phyloP scores from a whole-genome alignment of 257 asterid genomes.

The Buddleja alternifolia region DNA sequence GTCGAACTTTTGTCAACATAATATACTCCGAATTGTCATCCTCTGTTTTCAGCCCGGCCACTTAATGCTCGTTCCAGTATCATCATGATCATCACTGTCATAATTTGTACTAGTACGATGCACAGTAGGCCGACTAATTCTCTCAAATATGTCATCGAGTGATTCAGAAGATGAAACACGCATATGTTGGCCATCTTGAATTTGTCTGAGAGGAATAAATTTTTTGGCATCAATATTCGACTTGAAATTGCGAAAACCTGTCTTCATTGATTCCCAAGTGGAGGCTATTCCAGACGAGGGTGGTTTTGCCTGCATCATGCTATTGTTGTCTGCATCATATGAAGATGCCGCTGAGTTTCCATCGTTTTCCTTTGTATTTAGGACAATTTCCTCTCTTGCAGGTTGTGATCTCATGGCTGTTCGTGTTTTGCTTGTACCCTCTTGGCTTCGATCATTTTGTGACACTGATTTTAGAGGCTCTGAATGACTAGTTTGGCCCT shows the following conservation, averaged over 20 bases:
- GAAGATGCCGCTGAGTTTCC: slow-evolving; percentile 21
- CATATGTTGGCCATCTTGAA: slow-evolving; percentile 37
- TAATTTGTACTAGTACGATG: slow-evolving; percentile 28
- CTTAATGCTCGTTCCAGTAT: slow-evolving; percentile 26
- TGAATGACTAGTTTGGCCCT: slow-evolving; percentile 35
- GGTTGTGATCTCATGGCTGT: slow-evolving; percentile 37
- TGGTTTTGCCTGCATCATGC: slow-evolving; percentile 30
- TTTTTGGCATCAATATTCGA: slow-evolving; percentile 52
- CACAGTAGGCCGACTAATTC: slow-evolving; percentile 45
- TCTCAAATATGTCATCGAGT: slow-evolving; percentile 65
- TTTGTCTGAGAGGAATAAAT: slow-evolving; percentile 55
- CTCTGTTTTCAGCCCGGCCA: slow-evolving; percentile 28
- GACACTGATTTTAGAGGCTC: slow-evolving; percentile 29
- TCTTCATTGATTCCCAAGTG: slow-evolving; percentile 70
- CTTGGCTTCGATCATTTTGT: slow-evolving; percentile 24
- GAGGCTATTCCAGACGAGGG: slow-evolving; percentile 47
- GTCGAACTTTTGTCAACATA: slow-evolving; percentile 12
- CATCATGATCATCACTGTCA: slow-evolving; percentile 35
- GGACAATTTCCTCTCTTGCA: slow-evolving; percentile 29
- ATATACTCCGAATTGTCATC: slow-evolving; percentile 20
- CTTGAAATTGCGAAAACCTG: slow-evolving; percentile 56
- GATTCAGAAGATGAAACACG: slow-evolving; percentile 54
- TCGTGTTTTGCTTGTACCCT: slow-evolving; percentile 35
- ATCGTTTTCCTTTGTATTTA: slow-evolving; percentile 32
- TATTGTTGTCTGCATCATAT: slow-evolving; percentile 25